Base-by-base conservation (phyloP, 1,284 basidiomycete species). In the Fomitopsis schrenkii region DNA sequence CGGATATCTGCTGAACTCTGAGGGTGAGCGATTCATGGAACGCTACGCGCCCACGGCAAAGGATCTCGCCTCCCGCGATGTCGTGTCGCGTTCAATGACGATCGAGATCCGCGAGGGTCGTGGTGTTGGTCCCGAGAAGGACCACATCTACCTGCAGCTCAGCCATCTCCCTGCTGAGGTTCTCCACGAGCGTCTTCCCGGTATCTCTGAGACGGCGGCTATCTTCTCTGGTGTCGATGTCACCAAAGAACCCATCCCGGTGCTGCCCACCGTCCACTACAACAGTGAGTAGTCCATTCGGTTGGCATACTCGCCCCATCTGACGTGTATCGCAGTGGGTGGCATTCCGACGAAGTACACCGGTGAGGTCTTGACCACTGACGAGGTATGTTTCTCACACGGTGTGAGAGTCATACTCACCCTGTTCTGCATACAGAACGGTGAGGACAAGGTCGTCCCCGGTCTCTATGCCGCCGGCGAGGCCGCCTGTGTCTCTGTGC, bases 1-100 rank as follows among this genome's bases (percentile, higher is more conserved):
- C 81, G 97, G 97, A 69, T 99, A 99, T 80, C 83, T 99, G 68
- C 83, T 99, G 75, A 99, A 99, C 83, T 95, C 95, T 10, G 93
- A 98, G 82, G 97, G 97, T 76, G 97, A 99, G 79, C 93, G 97
- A 66, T 99, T 99, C 84, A 99, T 99, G 97, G 97, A 99, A 79
- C 94, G 97, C 77, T 97, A 98, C 76, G 97, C 97, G 1, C 97
- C 97, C 19, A 98, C 97, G 57, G 97, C 97, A 67, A 99, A 99
- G 84, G 97, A 99, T 83, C 87, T 99, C 67, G 97, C 97, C 48
- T 99, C 97, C 59, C 95, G 97, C 77, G 97, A 99, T 75, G 97
- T 99, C 74, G 97, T 99, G 56, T 99, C 97, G 61, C 94, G 97
- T 71, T 97, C 94, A 62, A 99, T 99, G 97, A 99, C 97, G 58